These are phyloP conservation scores for Xylariomycetidae sp. DNA, from an alignment of 2,329 filamentous ascomycete genomes.

Conservation along the genomic window DNA sequence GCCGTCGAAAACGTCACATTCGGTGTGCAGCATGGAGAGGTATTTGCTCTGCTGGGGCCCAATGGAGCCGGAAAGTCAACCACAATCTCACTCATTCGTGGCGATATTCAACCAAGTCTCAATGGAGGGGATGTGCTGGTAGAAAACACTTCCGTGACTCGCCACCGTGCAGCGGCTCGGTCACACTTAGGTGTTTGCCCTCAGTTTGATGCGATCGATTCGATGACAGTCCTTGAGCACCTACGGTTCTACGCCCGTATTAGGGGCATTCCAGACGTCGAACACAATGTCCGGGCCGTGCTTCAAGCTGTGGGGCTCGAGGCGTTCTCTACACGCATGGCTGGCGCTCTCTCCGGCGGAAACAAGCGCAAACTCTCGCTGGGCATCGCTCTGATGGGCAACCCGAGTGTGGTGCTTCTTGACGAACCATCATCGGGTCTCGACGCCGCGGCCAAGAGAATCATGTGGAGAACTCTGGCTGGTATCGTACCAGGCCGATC, in stretches of 20 bases:
- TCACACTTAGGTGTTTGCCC: constrained; percentile 85
- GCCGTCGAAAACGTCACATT: constrained; percentile 90
- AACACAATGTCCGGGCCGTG: constrained; percentile 73
- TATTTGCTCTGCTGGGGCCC: constrained; percentile 84
- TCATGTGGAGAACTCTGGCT: constrained; percentile 87
- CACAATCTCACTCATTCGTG: constrained; percentile 82
- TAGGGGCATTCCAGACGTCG: constrained; percentile 69
- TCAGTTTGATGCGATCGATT: constrained; percentile 81
- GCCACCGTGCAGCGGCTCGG: constrained; percentile 66
- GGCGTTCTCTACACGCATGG: constrained; percentile 69
- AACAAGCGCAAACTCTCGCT: constrained; percentile 92
- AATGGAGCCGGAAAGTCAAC: constrained; percentile 92
- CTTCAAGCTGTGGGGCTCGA: constrained; percentile 75
- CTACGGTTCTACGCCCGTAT: constrained; percentile 82
- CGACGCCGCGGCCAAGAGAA: constrained; percentile 83
- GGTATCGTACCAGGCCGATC: constrained; percentile 72
- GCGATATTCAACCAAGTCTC: constrained; percentile 71
- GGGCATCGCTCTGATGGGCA: constrained; percentile 88
- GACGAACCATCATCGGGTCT: constrained; percentile 88
- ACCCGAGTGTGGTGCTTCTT: constrained; percentile 79
- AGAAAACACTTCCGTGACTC: constrained; percentile 70
- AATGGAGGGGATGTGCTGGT: constrained; percentile 77
- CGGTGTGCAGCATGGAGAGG: constrained; percentile 71
- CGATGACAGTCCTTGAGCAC: constrained; percentile 86
- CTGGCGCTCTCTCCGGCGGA: constrained; percentile 75